Evolutionary conservation across 306 rosid genomes (phyloP).

Genomic region (Luffa acutangula): DNA sequence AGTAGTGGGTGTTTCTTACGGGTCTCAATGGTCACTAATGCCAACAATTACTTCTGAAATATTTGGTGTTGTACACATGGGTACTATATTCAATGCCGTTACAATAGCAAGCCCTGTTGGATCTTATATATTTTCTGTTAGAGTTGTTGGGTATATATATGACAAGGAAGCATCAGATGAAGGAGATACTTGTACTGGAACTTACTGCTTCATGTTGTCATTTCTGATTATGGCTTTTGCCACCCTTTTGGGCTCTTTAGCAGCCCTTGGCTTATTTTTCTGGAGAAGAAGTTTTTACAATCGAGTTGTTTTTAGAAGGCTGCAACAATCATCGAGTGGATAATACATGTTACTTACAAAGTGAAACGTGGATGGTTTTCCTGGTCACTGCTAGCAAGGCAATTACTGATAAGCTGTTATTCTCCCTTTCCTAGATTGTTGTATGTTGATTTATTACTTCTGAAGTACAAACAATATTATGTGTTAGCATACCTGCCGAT

Average conservation of each 20-base stretch:
- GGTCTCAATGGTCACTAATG: conserved; percentile 87
- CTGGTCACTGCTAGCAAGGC: neutral
- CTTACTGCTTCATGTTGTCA: conserved; percentile 63
- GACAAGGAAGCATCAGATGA: conserved; percentile 45
- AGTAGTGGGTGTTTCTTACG: conserved; percentile 72
- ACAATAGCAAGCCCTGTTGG: conserved; percentile 75
- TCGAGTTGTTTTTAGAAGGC: conserved; percentile 5
- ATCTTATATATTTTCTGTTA: conserved; percentile 69
- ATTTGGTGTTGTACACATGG: conserved; percentile 73
- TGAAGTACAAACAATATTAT: neutral
- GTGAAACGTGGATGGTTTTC: neutral
- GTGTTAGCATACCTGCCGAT: neutral
- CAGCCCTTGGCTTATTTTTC: conserved; percentile 45
- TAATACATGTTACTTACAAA: neutral
- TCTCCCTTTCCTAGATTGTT: neutral
- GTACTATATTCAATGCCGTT: conserved; percentile 76
- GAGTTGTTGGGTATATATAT: conserved; percentile 64
- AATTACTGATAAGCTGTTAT: neutral
- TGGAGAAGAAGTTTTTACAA: conserved; percentile 52
- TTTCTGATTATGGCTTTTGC: conserved; percentile 61
- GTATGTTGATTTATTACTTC: neutral
- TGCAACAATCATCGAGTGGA: neutral
- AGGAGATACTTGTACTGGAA: conserved; percentile 44
- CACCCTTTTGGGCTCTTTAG: conserved; percentile 44
- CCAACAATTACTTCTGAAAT: conserved; percentile 76